Percentiles rank a stretch among this genome's conserved stretches.
These are phyloP conservation scores for Skeletonema menzelii DNA, from an alignment of 108 stramenopile genomes.

Conservation along the genomic window DNA sequence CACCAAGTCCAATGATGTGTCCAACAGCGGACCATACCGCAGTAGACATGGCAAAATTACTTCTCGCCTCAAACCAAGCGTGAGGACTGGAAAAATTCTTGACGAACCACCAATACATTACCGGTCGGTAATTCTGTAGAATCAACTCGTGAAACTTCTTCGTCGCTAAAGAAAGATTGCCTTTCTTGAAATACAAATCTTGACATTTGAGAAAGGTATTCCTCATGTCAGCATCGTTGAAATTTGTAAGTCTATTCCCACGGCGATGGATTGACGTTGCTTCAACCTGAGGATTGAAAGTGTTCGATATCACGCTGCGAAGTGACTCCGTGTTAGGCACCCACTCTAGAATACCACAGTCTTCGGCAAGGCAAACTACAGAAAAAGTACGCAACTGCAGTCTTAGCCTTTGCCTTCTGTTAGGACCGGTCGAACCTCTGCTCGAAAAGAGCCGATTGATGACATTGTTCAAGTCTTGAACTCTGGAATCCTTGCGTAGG, in stretches of 20 bases:
- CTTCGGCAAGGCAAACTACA: constrained; percentile 97
- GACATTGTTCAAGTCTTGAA: constrained; percentile 97
- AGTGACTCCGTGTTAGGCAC: constrained; percentile 90
- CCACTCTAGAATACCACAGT: constrained; percentile 99
- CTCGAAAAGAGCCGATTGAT: constrained; percentile 92
- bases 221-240: constrained; percentile 63
- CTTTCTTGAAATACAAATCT: constrained; percentile 71
- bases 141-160: constrained; percentile 65
- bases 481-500: constrained; percentile 97
- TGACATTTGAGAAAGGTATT: constrained; percentile 69
- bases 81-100: constrained; percentile 92
- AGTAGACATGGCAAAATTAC: constrained; percentile 87
- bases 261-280: constrained; percentile 51
- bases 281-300: constrained; percentile 85
- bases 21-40: constrained; percentile 97
- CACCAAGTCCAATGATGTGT: constrained; percentile 96
- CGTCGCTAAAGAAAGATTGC: constrained; percentile 63
- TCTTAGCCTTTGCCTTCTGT: constrained; percentile 55
- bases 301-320: constrained; percentile 65
- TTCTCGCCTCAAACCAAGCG: constrained; percentile 96
- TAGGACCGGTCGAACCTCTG: constrained; percentile 46
- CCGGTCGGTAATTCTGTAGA: constrained; percentile 73
- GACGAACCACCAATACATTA: constrained; percentile 98
- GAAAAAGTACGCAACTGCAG: constrained; percentile 94
- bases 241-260: constrained; percentile 62